A percentile compares a stretch with the other conserved stretches of the same genome.
phyloP scores from a whole-genome alignment of 2,329 filamentous ascomycete genomes.

The Talaromyces sp. region DNA sequence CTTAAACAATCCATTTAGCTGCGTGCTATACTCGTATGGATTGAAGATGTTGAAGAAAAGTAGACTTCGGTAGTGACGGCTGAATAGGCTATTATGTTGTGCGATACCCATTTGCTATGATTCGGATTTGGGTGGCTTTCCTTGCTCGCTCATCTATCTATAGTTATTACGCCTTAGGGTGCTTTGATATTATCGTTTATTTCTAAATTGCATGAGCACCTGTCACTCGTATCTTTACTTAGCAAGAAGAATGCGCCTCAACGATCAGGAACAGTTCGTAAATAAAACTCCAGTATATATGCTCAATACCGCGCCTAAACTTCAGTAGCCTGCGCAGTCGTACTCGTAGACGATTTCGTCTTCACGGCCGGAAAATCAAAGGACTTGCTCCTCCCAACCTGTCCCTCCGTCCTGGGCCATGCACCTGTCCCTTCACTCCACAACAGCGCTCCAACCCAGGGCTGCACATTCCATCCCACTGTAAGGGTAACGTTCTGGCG shows the following conservation, averaged over 20 bases:
- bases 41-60: background rate
- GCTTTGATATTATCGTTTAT: background rate
- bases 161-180: background rate
- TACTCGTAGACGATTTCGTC: constrained; percentile 3
- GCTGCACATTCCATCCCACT: constrained; percentile 94
- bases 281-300: background rate
- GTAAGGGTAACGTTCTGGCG: constrained; percentile 70
- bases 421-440: constrained; percentile 63
- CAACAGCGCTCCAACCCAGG: constrained; percentile 84
- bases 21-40: background rate
- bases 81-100: background rate
- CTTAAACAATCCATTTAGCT: background rate
- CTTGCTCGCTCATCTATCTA: background rate
- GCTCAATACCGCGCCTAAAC: background rate
- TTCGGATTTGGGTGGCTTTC: background rate
- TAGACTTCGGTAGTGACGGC: background rate
- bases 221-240: background rate
- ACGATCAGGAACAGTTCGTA: background rate
- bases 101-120: constrained; percentile 3
- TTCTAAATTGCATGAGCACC: background rate
- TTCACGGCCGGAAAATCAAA: constrained; percentile 54
- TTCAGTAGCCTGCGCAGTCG: background rate
- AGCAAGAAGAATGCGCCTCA: background rate
- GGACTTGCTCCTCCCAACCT: constrained; percentile 48
- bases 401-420: constrained; percentile 50